Base-by-base conservation (phyloP, 257 asterid genomes). In the Asclepias syriaca region DNA sequence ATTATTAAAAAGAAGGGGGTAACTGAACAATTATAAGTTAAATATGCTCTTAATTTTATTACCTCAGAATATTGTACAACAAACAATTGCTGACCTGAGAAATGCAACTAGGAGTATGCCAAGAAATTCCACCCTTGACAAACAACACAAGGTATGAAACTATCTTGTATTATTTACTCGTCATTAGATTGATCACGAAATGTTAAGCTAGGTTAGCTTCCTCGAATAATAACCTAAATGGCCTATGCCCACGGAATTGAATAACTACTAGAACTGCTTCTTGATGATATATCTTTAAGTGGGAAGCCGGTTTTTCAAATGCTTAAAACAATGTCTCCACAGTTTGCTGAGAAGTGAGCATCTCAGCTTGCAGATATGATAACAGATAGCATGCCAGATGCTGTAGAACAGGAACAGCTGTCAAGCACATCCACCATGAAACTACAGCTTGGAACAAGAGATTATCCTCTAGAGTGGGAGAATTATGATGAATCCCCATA, bases 101-200 rank as follows among this genome's bases (percentile, higher is more conserved):
- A 79, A 78, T 72, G 63, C 72, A 45, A 78, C 45, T 66, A 66
- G 81, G 50, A 75, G 50, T 65, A 22, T 69, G 21, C 66, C 61
- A n/a, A 64, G 46, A 43, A 79, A 72, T 74, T 55, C 66, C n/a
- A 66, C 29, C 55, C 32, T 55, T 72, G 67, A 78, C 16, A 75
- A 76, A 70, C 63, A 50, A 34, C 75, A 72, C 46, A 58, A 81
- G 89, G 89, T 85, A 76, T 58, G 61, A 64, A 65, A 68, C 37
- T 69, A 59, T 58, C 65, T 70, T 50, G 18, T 65, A 29, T 65
- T 69, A 72, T 53, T 75, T n/a, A 50, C 46, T 39, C 64, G 55
- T 59, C 11, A 22, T 34, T 55, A 12, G 37, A 63, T 14, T 58
- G 56, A 63, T 39, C 59, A 24, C 19, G 49, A 43, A 50, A 64